Evolutionary conservation across 805 yeast species (phyloP), one percentile per base, ranked within the genome.

Genomic region (Huiozyma sinensis): DNA sequence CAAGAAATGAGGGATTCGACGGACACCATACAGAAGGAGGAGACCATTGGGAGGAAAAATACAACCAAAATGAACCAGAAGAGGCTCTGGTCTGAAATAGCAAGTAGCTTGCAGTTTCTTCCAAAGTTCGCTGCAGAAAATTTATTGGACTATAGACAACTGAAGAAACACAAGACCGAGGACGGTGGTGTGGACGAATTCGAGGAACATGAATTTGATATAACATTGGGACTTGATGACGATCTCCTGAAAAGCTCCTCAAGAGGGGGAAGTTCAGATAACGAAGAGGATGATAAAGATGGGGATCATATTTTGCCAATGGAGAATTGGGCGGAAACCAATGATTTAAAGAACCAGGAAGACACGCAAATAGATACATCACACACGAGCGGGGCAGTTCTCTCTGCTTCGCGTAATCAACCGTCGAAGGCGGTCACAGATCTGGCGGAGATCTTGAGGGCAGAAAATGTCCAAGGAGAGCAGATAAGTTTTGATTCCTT

Each of bases 391-490:
- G 58, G 55, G 7, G 61, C 56, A 39, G 36, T 50, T 7, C 58
- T 54, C 6, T 17, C 24, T 17, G 24, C 24, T 17, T 17, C 24
- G 24, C 24, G 24, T 17, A 17, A 17, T 17, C 24, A 17, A 17
- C 24, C 24, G 24, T 52, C 62, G 7, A 57, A 53, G 44, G 50
- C 57, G 27, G 56, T 55, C 12, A 55, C 54, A 28, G 50, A 57
- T 33, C 50, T 63, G 50, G 66, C 60, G 34, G 56, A 53, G 31
- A 42, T 50, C 6, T 39, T 60, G 40, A 54, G 56, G 40, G 45
- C 43, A 10, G 51, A 54, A 40, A 44, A 50, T 24, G 40, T 41
- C 12, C 54, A 48, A 29, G 38, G 45, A 8, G 48, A 50, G 6
- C 32, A 44, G 7, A 41, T 50, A 11, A 46, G 41, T 4, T 56